Evolutionary conservation across 1,284 basidiomycete species (phyloP), one percentile per base, ranked within the genome.

Genomic region (Wolfiporia cocos): DNA sequence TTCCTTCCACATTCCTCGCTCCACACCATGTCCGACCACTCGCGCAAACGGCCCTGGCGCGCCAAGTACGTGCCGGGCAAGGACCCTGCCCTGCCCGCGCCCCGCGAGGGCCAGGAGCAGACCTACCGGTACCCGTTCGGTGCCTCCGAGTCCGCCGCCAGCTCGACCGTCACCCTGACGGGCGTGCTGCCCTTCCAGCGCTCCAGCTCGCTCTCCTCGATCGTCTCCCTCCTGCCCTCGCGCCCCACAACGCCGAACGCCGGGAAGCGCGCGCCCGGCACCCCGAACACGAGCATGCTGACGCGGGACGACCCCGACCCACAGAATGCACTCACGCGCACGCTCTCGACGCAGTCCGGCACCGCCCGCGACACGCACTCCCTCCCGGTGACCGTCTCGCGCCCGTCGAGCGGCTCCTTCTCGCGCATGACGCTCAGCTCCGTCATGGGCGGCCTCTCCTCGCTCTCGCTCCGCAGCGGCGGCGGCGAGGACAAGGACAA

Each of bases 361-460:
- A 43, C 41, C 19, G 60, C 47, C 47, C 63, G 33, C 34, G 49
- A 52, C 20, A 35, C 64, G 21, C n/a, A n/a, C n/a, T n/a, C n/a
- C n/a, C n/a, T n/a, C n/a, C n/a, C n/a, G n/a, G n/a, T n/a, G n/a
- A 64, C 65, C 32, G 46, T 48, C 20, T 52, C 64, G 2, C 30
- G 20, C 24, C 30, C 29, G 4, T 20, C 21, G 10, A 40, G 32
- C 14, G 72, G 71, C 41, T 75, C 78, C 0, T 82, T 82, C 53
- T 67, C 73, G 30, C 78, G 75, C 53, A 76, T 73, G 64, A 74
- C 81, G 0, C 66, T 86, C 41, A 77, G 73, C 48, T 82, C 80
- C 22, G 78, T 86, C 79, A 80, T 86, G 64, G 76, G 76, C 19
- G 77, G 76, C 1, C 66, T 85, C 20, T 77, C 79, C 20, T 69